Evolutionary conservation across 805 yeast genomes (phyloP).

Genomic region (Pichia exigua): DNA sequence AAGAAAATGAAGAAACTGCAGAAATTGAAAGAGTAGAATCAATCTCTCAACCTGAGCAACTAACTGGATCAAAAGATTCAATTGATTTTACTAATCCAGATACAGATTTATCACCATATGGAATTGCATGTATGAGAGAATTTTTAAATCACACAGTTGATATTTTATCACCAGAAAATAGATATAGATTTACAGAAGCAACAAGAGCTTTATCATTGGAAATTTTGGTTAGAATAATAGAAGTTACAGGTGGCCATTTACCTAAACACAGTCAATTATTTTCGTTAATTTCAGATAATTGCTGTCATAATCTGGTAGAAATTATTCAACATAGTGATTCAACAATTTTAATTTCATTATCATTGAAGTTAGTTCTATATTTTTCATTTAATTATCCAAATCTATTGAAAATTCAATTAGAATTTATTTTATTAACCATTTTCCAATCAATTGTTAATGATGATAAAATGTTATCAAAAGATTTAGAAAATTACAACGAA

Average conservation of each 20-base stretch:
- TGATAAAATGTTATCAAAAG: conserved; percentile 19
- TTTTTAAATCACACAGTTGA: conserved; percentile 69
- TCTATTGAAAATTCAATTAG: conserved; percentile 71
- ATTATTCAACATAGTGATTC: conserved; percentile 70
- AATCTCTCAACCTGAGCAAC: background rate
- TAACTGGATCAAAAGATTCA: background rate
- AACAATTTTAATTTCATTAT: conserved; percentile 60
- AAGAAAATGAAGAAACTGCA: background rate
- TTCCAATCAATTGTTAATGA: conserved; percentile 36
- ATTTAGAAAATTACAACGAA: conserved; percentile 22
- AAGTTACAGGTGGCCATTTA: conserved; percentile 64
- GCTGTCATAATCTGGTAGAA: conserved; percentile 80
- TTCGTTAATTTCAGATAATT: conserved; percentile 63
- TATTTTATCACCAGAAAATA: conserved; percentile 74
- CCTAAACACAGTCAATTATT: conserved; percentile 57
- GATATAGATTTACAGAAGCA: conserved; percentile 77
- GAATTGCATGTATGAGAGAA: conserved; percentile 68
- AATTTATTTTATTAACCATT: conserved; percentile 56
- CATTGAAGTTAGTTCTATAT: conserved; percentile 69
- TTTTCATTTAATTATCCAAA: conserved; percentile 59
- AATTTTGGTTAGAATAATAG: conserved; percentile 70
- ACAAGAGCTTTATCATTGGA: conserved; percentile 78
- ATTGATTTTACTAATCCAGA: conserved; percentile 11
- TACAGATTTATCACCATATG: conserved; percentile 45
- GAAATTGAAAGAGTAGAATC: background rate